A percentile compares a stretch with the other conserved stretches of the same genome.
phyloP scores from a whole-genome alignment of 129 eudicot species.

The Logfia minima region DNA sequence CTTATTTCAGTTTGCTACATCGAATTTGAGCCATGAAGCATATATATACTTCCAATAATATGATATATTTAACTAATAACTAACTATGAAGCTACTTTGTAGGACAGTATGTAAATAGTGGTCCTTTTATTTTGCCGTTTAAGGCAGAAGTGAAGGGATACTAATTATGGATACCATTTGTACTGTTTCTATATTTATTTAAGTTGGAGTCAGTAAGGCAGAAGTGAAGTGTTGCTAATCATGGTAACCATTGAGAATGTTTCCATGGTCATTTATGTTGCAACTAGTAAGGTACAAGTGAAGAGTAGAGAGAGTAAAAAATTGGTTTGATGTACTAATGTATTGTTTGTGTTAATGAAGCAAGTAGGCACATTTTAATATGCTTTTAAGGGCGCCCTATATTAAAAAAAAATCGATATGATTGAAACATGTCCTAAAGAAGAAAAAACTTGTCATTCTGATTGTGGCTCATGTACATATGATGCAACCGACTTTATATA shows the following conservation, averaged over 20 bases:
- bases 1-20: constrained; percentile 15
- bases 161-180: constrained; percentile 10
- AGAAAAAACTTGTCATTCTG: neutral
- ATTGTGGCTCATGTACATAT: too few species aligned
- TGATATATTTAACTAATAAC: neutral
- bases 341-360: neutral
- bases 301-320: neutral
- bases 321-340: neutral
- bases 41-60: neutral
- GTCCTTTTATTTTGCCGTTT: constrained; percentile 17
- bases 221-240: constrained; percentile 3
- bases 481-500: neutral
- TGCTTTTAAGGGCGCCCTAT: neutral
- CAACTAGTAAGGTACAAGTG: neutral
- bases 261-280: neutral
- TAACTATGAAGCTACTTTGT: neutral
- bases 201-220: neutral
- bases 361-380: constrained; percentile 2
- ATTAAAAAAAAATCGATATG: too few species aligned
- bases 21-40: neutral
- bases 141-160: constrained; percentile 12
- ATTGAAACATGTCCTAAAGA: neutral
- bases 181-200: constrained; percentile 10
- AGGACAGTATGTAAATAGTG: constrained; percentile 12
- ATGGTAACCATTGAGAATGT: neutral